Base-by-base conservation (phyloP, 192 early-diverging fungal genomes). In the Backusella tuberculispora region DNA sequence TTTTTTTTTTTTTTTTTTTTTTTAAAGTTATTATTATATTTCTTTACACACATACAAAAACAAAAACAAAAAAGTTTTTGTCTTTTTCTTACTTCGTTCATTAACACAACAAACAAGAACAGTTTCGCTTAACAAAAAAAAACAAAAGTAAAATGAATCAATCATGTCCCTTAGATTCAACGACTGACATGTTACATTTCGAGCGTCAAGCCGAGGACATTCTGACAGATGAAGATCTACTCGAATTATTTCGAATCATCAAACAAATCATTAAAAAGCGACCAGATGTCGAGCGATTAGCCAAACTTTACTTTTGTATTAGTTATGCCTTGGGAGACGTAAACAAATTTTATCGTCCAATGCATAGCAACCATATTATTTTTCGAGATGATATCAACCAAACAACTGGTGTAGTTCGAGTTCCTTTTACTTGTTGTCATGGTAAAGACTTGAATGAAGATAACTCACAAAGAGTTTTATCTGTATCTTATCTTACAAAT, bases 201-300 rank as follows among this genome's bases (percentile, higher is more conserved):
- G 53, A 80, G 34, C 79, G 71, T 19, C 70, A 73, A 26, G 74
- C 71, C 47, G 75, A 80, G 50, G 79, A 80, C 66, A 80, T 80
- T 45, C 53, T 80, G 15, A 76, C 65, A 41, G 79, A 80, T 70
- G 75, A 80, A 47, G 79, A 80, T 26, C 24, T 80, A 26, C 43
- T 80, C 13, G 79, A 76, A 21, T 43, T 80, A 14, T 80, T 80
- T 73, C 79, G 72, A 64, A 56, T 76, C 19, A 74, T 76, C 6
- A 80, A 80, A 26, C 79, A 76, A 47, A 56, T 76, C 24, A 45
- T 80, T 24, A 64, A 72, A 10, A 76, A 80, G 29, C 72, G 76
- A 29, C 75, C 74, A 8, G 66, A 69, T 34, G 45, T 75, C 29
- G 79, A 80, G 2, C 70, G 72, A 69, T 47, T 80, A 21, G 75